Evolutionary conservation across 495 filamentous ascomycete genomes (phyloP).

Genomic region (Margaritispora aquatica): DNA sequence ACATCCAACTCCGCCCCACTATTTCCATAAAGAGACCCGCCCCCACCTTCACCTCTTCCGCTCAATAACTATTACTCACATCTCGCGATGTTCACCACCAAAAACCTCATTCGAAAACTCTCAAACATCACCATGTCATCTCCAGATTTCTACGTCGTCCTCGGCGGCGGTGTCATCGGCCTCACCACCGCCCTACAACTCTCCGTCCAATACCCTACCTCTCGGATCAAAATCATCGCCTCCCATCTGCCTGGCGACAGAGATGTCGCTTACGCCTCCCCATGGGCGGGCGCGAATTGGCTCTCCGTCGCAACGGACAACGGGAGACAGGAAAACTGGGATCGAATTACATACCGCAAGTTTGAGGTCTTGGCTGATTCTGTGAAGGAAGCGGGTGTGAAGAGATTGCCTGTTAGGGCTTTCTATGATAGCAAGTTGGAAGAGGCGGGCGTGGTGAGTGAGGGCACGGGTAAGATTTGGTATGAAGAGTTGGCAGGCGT

Average conservation of each 20-base stretch:
- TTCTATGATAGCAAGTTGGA: slow-evolving; percentile 24
- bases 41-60: neutral
- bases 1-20: neutral
- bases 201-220: slow-evolving; percentile 10
- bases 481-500: slow-evolving; percentile 25
- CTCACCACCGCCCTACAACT: slow-evolving; percentile 27
- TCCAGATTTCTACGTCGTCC: slow-evolving; percentile 5
- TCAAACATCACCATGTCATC: neutral
- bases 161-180: slow-evolving; percentile 26
- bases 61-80: neutral
- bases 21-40: neutral
- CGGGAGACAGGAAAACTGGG: slow-evolving; percentile 29
- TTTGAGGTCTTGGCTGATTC: slow-evolving; percentile 42
- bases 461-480: slow-evolving; percentile 26
- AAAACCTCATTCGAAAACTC: neutral
- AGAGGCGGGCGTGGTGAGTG: slow-evolving; percentile 24
- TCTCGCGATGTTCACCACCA: neutral
- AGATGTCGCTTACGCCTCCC: slow-evolving; percentile 24
- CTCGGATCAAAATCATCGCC: slow-evolving; percentile 24
- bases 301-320: slow-evolving; percentile 24
- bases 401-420: slow-evolving; percentile 29
- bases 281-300: slow-evolving; percentile 29
- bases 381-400: slow-evolving; percentile 61
- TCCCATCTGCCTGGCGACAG: slow-evolving; percentile 28
- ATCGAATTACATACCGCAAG: slow-evolving; percentile 30